Base-by-base conservation (phyloP, 495 filamentous ascomycete species). In the Parathielavia appendiculata region DNA sequence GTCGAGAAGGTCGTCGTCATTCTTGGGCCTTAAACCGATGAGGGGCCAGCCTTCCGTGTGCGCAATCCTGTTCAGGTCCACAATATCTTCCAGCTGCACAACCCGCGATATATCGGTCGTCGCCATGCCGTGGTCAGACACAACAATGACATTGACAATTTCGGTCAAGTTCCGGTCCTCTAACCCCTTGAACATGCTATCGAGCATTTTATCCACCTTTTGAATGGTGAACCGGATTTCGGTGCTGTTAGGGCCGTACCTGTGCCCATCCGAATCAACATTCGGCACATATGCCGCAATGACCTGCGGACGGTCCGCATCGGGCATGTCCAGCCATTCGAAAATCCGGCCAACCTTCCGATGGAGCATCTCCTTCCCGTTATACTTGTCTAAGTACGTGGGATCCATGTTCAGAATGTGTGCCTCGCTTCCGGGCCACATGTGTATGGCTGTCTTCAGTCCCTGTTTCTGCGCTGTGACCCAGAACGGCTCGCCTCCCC, bases 111-210 rank as follows among this genome's bases (percentile, higher is more conserved):
- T 83, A 38, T 89, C 86, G 0, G 93, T 97, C 1, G 89, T 92
- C 5, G 92, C 92, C 93, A 99, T 99, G 20, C 93, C 93, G 65
- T 99, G 93, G 70, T 99, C 93, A 12, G 90, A 95, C 16, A 99
- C 92, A n/a, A 99, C 81, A 36, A 99, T 83, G n/a, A 99, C 81
- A 62, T 99, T 99, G 65, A 97, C 88, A 46, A 97, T 85, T 11
- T 86, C 68, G 0, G 91, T 96, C 16, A 97, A 76, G 65, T 97
- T 95, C 23, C 93, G 84, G 34, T 79, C 75, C 57, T 92, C 79
- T 0, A 99, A 73, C 0, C 91, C 92, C 9, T 77, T 65, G 64
- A 99, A 86, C 9, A 99, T 71, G 5, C 75, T 62, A 7, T 81
- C 84, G 1, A 99, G 77, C 87, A 97, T 89, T 2, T 61, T 70